Conservation (phyloP, 371 early-diverging fungal species). For the Chytridium lagenaria region DNA sequence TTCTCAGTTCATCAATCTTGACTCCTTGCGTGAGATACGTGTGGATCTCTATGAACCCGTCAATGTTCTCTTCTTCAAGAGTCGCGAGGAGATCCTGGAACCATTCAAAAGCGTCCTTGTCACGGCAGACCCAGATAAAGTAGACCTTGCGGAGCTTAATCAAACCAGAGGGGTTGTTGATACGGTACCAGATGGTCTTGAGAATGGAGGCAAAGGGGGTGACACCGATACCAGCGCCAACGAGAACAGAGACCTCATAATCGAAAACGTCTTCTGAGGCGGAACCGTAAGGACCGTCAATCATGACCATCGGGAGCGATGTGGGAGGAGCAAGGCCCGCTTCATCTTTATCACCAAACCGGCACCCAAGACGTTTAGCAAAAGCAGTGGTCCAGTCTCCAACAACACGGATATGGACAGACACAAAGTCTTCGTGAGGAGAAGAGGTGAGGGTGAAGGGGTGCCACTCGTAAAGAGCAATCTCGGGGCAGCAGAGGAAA, state of each 20-base stretch:
- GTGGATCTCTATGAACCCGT: slow-evolving; percentile 56
- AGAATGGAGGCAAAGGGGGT: slow-evolving; percentile 66
- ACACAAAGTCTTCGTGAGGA: slow-evolving; percentile 78
- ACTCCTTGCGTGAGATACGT: slow-evolving; percentile 53
- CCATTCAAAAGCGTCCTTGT: slow-evolving; percentile 70
- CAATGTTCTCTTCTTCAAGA: slow-evolving; percentile 58
- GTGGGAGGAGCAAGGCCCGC: slow-evolving; percentile 45
- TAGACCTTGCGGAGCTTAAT: slow-evolving; percentile 77
- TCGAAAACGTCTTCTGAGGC: slow-evolving; percentile 87
- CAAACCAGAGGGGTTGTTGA: slow-evolving; percentile 50
- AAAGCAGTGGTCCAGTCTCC: slow-evolving; percentile 84
- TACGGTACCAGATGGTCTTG: slow-evolving; percentile 62
- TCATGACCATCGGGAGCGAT: slow-evolving; percentile 67
- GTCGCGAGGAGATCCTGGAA: slow-evolving; percentile 62
- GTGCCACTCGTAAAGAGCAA: slow-evolving; percentile 77
- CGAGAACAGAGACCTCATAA: slow-evolving; percentile 77
- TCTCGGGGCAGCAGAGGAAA: slow-evolving; percentile 69
- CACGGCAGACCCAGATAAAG: slow-evolving; percentile 87
- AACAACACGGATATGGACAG: slow-evolving; percentile 79
- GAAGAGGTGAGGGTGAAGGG: slow-evolving; percentile 88
- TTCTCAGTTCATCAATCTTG: slow-evolving; percentile 51
- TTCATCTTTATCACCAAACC: slow-evolving; percentile 58
- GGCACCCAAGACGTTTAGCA: slow-evolving; percentile 68
- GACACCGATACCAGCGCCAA: slow-evolving; percentile 62
- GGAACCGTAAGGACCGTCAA: slow-evolving; percentile 89